Evolutionary conservation across 164 flowering plant genomes (phyloP).

Genomic region (Taxillus chinensis): DNA sequence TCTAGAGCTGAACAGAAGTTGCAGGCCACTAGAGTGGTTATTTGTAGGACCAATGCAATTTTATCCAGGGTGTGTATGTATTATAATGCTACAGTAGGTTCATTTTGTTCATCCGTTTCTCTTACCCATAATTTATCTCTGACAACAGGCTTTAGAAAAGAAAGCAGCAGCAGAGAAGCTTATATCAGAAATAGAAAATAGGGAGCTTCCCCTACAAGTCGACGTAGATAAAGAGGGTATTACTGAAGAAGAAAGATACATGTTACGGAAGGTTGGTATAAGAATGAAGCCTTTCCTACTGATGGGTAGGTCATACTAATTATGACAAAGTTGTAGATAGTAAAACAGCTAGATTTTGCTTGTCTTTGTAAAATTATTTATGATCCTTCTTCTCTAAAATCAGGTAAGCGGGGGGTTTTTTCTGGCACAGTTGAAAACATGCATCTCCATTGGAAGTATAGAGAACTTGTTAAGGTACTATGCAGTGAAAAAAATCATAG

Average conservation of each 20-base stretch:
- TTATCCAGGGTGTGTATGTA: constrained; percentile 48
- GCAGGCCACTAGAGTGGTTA: constrained; percentile 21
- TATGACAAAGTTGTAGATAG: neutral
- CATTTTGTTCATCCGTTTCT: constrained; percentile 5
- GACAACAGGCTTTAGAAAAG: constrained; percentile 57
- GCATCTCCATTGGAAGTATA: constrained; percentile 98
- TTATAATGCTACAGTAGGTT: neutral
- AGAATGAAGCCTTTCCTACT: constrained; percentile 79
- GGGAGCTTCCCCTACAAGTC: constrained; percentile 26
- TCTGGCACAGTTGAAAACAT: constrained; percentile 91
- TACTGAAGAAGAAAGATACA: constrained; percentile 83
- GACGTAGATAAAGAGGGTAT: constrained; percentile 75
- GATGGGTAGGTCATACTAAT: constrained; percentile 45
- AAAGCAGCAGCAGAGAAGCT: constrained; percentile 71
- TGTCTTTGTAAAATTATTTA: neutral
- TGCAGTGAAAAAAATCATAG: constrained; percentile 39
- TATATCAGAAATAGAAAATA: constrained; percentile 54
- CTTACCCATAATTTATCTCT: constrained; percentile 5
- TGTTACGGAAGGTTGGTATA: constrained; percentile 89
- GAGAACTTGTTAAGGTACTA: constrained; percentile 89
- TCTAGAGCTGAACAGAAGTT: constrained; percentile 18
- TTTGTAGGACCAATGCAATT: constrained; percentile 35
- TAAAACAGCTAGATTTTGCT: neutral
- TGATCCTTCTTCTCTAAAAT: constrained; percentile 2
- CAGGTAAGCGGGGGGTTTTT: constrained; percentile 90